phyloP scores from a whole-genome alignment of 129 eudicot genomes.

The Escallonia herrerae region DNA sequence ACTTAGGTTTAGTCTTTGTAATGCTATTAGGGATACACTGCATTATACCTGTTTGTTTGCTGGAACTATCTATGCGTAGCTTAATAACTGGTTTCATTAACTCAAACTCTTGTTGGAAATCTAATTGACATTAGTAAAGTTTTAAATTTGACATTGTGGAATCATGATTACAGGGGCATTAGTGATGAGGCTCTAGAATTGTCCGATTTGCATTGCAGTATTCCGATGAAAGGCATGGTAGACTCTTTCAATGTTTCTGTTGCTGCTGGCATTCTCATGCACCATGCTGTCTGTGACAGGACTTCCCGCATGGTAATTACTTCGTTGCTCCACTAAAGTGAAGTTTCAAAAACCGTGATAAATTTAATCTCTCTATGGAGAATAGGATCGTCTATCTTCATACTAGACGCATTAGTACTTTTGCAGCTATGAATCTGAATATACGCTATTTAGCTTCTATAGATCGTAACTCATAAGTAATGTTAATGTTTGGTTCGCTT shows the following conservation, averaged over 20 bases:
- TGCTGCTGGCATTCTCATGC: constrained; percentile 96
- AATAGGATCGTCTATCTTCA: not conserved
- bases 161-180: constrained; percentile 55
- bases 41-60: not conserved
- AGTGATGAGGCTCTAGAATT: constrained; percentile 72
- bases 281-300: constrained; percentile 85
- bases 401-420: not conserved
- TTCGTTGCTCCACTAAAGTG: not conserved
- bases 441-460: not conserved
- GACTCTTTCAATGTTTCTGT: constrained; percentile 95
- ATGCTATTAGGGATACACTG: too few relatives aligned
- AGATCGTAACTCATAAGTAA: not conserved
- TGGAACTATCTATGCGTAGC: not conserved
- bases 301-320: constrained; percentile 63
- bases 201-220: constrained; percentile 84
- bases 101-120: not conserved
- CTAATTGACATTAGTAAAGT: not conserved
- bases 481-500: not conserved
- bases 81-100: not conserved
- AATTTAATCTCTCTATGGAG: not conserved
- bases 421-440: not conserved
- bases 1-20: too few relatives aligned
- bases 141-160: constrained; percentile 1
- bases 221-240: constrained; percentile 97
- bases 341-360: not conserved